These are phyloP conservation scores for Huntiella bhutanensis DNA, from an alignment of 2,329 filamentous ascomycete genomes.

Conservation along the genomic window DNA sequence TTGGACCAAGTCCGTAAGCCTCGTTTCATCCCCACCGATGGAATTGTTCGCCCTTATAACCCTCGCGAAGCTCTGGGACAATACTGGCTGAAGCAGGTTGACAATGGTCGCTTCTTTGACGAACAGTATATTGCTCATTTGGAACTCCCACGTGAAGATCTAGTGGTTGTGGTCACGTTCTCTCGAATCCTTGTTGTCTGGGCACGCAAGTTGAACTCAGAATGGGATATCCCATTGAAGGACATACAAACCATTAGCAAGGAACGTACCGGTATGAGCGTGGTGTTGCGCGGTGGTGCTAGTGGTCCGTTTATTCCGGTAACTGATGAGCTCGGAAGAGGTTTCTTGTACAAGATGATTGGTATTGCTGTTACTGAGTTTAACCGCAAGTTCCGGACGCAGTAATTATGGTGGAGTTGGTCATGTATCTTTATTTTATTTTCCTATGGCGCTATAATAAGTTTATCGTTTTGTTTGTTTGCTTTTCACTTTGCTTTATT, in stretches of 20 bases:
- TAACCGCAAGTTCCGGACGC: conserved; percentile 36
- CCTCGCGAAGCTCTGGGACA: conserved; percentile 91
- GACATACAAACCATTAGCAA: conserved; percentile 95
- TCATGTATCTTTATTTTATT: conserved; percentile 1
- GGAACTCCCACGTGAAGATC: conserved; percentile 73
- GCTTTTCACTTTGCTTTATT: too few species aligned
- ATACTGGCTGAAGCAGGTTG: conserved; percentile 96
- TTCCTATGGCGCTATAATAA: background rate
- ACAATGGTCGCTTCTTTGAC: conserved; percentile 95
- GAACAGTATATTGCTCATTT: conserved; percentile 94
- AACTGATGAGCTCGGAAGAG: conserved; percentile 58
- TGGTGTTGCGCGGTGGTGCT: conserved; percentile 71
- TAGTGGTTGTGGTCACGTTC: conserved; percentile 78
- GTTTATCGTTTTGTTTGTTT: too few species aligned
- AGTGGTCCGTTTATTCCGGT: conserved; percentile 93
- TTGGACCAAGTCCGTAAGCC: conserved; percentile 88
- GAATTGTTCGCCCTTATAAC: conserved; percentile 83
- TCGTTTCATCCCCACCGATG: conserved; percentile 79
- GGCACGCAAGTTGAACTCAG: conserved; percentile 64
- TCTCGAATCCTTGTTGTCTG: conserved; percentile 76
- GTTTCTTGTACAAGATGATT: conserved; percentile 46
- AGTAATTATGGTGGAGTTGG: conserved; percentile 2
- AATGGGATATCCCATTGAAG: conserved; percentile 93
- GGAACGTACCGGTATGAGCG: conserved; percentile 81
- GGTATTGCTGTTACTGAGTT: conserved; percentile 49